Evolutionary conservation across 805 yeast species (phyloP), one percentile per base, ranked within the genome.

Genomic region (Clavispora carvajalis): DNA sequence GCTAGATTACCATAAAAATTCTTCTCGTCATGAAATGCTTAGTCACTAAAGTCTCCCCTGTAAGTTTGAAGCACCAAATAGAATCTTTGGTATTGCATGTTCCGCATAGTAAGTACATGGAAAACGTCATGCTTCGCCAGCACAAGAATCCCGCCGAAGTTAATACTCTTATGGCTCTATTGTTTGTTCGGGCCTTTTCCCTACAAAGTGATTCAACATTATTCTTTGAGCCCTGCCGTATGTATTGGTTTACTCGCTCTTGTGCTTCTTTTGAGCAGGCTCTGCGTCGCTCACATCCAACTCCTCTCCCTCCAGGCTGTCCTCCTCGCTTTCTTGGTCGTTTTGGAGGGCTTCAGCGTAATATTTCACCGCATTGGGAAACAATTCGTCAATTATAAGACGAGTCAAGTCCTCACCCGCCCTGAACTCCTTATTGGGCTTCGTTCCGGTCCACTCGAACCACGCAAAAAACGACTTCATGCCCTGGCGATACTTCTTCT

Each of bases 401-500:
- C 79, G 67, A 0, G 95, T 86, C 40, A 90, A 69, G 9, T 82
- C 88, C 45, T 82, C 91, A 18, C 95, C 96, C 41, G 75, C 73
- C 45, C 89, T 74, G 55, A 80, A 86, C 57, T 80, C 93, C 61
- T 79, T 85, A 1, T 87, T 85, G 1, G 87, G 83, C 47, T 80
- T 82, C 25, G 63, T 58, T 0, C 95, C 95, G 1, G 93, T 83
- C 90, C 95, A 89, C 36, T 69, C 67, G 57, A 89, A 90, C 82
- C 90, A 90, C 5, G 88, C 82, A 60, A 91, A 90, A 54, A 91
- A 83, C 11, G 91, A 80, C 54, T 82, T 81, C 88, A 82, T 82
- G 4, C 90, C 90, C 15, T 69, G 55, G 43, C 90, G 64, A 54
- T 83, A 83, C 41, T 68, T 66, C 51, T 73, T 79, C 59, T 82